Base-by-base conservation (phyloP, 139 green algal genomes). In the Tetradesmus lagerheimii region DNA sequence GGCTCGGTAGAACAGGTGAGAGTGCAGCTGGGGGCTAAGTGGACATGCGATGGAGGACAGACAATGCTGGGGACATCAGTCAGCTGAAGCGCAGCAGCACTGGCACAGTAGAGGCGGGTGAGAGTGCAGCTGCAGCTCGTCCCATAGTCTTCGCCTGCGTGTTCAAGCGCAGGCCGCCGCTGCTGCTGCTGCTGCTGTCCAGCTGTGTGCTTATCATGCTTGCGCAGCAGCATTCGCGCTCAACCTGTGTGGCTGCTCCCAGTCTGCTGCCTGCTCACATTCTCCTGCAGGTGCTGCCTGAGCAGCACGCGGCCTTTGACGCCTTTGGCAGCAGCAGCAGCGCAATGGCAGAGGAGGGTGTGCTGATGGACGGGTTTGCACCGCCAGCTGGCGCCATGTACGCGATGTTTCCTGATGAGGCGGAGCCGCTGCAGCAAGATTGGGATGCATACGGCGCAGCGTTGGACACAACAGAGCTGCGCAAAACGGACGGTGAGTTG, bases 361-460 rank as follows among this genome's bases (percentile, higher is more conserved):
- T 96, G 37, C 86, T 98, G 25, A 92, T 98, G 37, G 96, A 98
- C 9, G 97, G 97, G 3, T 98, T 98, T 87, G 87, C 91, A 1
- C 90, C 93, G 34, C 95, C 95, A 0, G 39, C 94, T 92, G 94
- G 91, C 43, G 92, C 93, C 18, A 91, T 80, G 11, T 88, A 89
- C 34, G 91, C 96, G 35, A 97, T 99, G 95, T 99, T 99, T 57
- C 97, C 97, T 4, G 94, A 95, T 79, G 94, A 98, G 74, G 94
- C 97, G 80, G 94, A 96, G 66, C 39, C 43, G 64, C 74, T 94
- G 92, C 18, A 67, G n/a, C 64, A 81, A 34, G 87, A 92, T 29
- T 96, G 93, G 90, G 96, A 98, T 77, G 95, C 95, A 45, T 99
- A 97, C 78, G 97, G 97, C 0, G 91, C 90, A 9, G 76, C 91